Percentiles rank a stretch among this genome's conserved stretches.
Evolutionary conservation across 805 yeast species (phyloP).

Genomic region (Saturnispora besseyi): DNA sequence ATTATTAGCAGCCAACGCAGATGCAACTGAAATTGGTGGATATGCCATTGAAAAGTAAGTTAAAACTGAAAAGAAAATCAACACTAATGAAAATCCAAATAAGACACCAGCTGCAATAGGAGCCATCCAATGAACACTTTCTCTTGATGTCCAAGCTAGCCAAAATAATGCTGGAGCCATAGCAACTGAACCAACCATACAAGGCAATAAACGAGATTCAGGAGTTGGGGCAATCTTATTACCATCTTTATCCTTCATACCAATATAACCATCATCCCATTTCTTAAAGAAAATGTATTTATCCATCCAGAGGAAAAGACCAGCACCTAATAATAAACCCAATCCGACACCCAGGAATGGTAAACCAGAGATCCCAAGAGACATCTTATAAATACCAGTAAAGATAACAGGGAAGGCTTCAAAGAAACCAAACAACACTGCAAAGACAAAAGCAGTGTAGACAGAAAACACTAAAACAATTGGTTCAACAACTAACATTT

Average conservation of each 20-base stretch:
- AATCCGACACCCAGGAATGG: constrained; percentile 66
- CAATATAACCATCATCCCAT: constrained; percentile 53
- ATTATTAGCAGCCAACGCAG: constrained; percentile 87
- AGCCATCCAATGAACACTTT: constrained; percentile 62
- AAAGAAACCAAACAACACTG: constrained; percentile 70
- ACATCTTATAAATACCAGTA: constrained; percentile 54
- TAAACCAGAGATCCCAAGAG: constrained; percentile 53
- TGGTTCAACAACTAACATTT: constrained; percentile 66
- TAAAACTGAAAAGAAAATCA: constrained; percentile 62
- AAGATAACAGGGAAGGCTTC: constrained; percentile 74
- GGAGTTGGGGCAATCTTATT: constrained; percentile 47
- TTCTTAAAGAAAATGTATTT: constrained; percentile 41
- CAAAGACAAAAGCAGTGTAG: constrained; percentile 67
- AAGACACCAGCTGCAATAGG: constrained; percentile 72
- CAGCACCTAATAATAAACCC: constrained; percentile 52
- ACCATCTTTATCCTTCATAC: constrained; percentile 49
- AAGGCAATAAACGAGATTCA: constrained; percentile 49
- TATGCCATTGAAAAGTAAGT: constrained; percentile 62
- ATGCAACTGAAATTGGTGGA: constrained; percentile 71
- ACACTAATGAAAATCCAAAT: constrained; percentile 64
- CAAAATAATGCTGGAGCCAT: constrained; percentile 67
- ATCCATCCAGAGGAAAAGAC: constrained; percentile 42
- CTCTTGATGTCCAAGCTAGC: constrained; percentile 71
- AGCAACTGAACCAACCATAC: constrained; percentile 58
- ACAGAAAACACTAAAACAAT: constrained; percentile 62